Evolutionary conservation across 768 basidiomycete species (phyloP).

Genomic region (Phaffia tasmanica): DNA sequence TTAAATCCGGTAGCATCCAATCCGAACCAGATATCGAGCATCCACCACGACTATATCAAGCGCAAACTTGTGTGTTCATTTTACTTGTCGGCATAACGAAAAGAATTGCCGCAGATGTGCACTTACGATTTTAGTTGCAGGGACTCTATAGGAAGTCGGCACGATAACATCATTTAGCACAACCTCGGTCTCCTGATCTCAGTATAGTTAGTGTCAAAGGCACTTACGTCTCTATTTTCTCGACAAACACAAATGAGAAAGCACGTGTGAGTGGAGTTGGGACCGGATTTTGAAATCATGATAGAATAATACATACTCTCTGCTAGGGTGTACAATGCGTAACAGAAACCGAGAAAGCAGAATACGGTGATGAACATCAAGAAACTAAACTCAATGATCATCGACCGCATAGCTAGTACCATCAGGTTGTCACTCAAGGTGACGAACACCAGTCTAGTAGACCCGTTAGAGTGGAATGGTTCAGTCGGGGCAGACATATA

Average conservation of each 20-base stretch:
- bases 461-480: constrained; percentile 36
- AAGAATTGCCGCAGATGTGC: background rate
- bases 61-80: background rate
- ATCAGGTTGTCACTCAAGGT: constrained; percentile 55
- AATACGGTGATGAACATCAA: constrained; percentile 58
- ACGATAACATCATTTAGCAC: too few species aligned
- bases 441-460: constrained; percentile 54
- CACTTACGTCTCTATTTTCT: too few species aligned
- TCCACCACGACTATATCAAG: constrained; percentile 70
- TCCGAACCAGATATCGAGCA: constrained; percentile 84
- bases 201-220: too few species aligned
- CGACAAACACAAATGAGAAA: too few species aligned
- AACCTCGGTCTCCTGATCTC: too few species aligned
- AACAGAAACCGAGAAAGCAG: constrained; percentile 80
- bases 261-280: too few species aligned
- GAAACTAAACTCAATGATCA: constrained; percentile 73
- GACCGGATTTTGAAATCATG: too few species aligned
- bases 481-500: background rate
- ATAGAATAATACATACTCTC: constrained; percentile 21
- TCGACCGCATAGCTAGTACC: constrained; percentile 54
- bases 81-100: background rate
- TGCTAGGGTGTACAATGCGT: constrained; percentile 84
- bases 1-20: constrained; percentile 79
- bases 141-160: constrained; percentile 2
- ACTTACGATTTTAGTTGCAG: constrained; percentile 9